Percentiles rank a stretch among this genome's conserved stretches.
These are phyloP conservation scores for Paracamarosporium sp. DNA, from an alignment of 2,329 filamentous ascomycete genomes.

Conservation along the genomic window DNA sequence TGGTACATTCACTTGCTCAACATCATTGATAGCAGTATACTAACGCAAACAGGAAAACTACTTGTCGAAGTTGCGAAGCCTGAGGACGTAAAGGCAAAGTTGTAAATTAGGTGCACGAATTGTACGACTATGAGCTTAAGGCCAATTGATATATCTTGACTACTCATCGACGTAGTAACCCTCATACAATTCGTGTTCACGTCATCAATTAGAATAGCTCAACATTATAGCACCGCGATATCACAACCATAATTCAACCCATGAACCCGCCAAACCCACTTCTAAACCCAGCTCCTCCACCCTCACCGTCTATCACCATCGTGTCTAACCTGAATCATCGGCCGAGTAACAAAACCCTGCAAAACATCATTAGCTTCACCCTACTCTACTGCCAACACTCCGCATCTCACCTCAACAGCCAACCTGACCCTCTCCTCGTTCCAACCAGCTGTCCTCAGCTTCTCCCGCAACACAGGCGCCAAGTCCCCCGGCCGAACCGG, in stretches of 20 bases:
- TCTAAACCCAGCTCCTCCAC: background rate
- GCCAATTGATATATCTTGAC: too few relatives aligned
- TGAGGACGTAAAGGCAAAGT: constrained; percentile 48
- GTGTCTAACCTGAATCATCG: background rate
- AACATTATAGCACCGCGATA: too few relatives aligned
- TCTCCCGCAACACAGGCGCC: background rate
- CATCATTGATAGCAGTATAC: constrained; percentile 17
- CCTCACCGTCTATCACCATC: background rate
- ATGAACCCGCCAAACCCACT: background rate
- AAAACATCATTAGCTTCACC: background rate
- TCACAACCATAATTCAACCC: too few relatives aligned
- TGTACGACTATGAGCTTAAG: too few relatives aligned
- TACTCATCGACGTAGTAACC: too few relatives aligned
- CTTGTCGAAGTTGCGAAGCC: constrained; percentile 48
- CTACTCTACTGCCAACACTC: background rate
- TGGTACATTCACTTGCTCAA: constrained; percentile 56
- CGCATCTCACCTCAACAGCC: background rate
- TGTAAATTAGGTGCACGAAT: constrained; percentile 15
- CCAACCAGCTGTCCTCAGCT: background rate
- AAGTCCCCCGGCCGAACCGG: background rate
- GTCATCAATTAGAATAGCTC: too few relatives aligned
- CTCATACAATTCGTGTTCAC: too few relatives aligned
- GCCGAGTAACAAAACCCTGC: background rate
- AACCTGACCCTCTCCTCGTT: background rate
- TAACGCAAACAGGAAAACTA: constrained; percentile 61